Conservation (phyloP, 1,284 basidiomycete species). For the Ustilago trichophora region DNA sequence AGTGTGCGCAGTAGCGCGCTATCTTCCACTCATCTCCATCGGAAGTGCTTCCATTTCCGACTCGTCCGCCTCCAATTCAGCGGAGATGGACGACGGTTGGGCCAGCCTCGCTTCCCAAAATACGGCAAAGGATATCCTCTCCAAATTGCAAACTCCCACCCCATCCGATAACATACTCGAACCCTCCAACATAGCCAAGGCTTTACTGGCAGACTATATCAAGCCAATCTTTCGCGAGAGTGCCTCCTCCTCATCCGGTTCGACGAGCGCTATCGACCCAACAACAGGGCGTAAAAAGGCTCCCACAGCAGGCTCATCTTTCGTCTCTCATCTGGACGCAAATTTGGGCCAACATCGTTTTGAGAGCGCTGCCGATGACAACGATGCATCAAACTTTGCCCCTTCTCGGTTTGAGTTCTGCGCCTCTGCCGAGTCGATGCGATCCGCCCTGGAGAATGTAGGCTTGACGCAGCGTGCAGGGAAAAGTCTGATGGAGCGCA, state of each 20-base stretch:
- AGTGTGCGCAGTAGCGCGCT: conserved; percentile 15
- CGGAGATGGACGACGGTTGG: conserved; percentile 18
- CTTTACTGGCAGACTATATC: conserved; percentile 26
- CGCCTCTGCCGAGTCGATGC: too few species aligned
- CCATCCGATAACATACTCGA: background rate
- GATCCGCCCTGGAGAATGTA: too few species aligned
- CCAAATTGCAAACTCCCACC: too few species aligned
- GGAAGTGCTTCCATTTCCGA: background rate
- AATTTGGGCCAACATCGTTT: conserved; percentile 31
- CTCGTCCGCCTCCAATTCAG: background rate
- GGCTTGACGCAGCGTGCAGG: too few species aligned
- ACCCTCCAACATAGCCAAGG: conserved; percentile 2
- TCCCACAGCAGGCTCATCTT: conserved; percentile 2
- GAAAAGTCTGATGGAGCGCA: conserved; percentile 2
- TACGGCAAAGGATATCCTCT: too few species aligned
- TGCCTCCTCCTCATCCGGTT: conserved; percentile 8
- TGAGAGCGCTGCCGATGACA: conserved; percentile 16
- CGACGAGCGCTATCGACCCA: conserved; percentile 14
- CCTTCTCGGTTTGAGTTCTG: too few species aligned
- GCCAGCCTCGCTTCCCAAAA: background rate
- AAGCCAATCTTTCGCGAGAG: conserved; percentile 30
- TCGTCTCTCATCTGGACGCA: conserved; percentile 21
- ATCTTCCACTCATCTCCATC: background rate
- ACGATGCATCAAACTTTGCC: conserved; percentile 11
- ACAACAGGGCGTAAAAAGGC: conserved; percentile 19